Evolutionary conservation across 1,284 basidiomycete genomes (phyloP).

Genomic region (Trichosporon sp.): DNA sequence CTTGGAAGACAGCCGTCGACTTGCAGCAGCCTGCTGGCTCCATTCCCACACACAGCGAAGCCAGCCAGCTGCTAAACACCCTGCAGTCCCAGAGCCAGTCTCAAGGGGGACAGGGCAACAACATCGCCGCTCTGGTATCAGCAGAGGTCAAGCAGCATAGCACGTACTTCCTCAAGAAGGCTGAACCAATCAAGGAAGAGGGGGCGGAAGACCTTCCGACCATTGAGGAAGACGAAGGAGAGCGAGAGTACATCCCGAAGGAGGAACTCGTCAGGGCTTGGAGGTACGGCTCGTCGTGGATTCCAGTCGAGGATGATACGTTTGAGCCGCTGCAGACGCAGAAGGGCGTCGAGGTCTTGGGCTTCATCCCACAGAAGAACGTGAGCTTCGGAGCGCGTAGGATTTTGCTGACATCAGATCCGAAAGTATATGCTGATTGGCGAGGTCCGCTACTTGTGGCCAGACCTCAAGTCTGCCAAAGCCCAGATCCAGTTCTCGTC

Average conservation of each 20-base stretch:
- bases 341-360: slow-evolving; percentile 81
- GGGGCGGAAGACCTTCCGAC: slow-evolving; percentile 15
- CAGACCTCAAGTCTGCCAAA: slow-evolving; percentile 61
- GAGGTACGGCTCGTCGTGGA: slow-evolving; percentile 86
- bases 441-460: slow-evolving; percentile 84
- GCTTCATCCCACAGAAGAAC: slow-evolving; percentile 67
- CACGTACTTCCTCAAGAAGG: slow-evolving; percentile 39
- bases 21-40: slow-evolving; percentile 26
- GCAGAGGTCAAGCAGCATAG: slow-evolving; percentile 44
- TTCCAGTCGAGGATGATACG: slow-evolving; percentile 71
- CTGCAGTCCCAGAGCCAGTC: slow-evolving; percentile 20
- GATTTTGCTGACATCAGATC: slow-evolving; percentile 54
- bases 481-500: slow-evolving; percentile 82
- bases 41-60: not conserved
- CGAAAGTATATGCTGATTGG: slow-evolving; percentile 75
- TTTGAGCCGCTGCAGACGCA: slow-evolving; percentile 67
- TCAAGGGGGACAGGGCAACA: not conserved
- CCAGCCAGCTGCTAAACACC: slow-evolving; percentile 11
- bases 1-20: slow-evolving; percentile 53
- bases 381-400: slow-evolving; percentile 56
- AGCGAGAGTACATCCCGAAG: slow-evolving; percentile 40
- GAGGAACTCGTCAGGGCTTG: slow-evolving; percentile 62
- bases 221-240: slow-evolving; percentile 25
- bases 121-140: slow-evolving; percentile 43
- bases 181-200: not conserved